A percentile compares a stretch with the other conserved stretches of the same genome.
Conservation (phyloP, 148 eudicot species). For the Rheum nobile region DNA sequence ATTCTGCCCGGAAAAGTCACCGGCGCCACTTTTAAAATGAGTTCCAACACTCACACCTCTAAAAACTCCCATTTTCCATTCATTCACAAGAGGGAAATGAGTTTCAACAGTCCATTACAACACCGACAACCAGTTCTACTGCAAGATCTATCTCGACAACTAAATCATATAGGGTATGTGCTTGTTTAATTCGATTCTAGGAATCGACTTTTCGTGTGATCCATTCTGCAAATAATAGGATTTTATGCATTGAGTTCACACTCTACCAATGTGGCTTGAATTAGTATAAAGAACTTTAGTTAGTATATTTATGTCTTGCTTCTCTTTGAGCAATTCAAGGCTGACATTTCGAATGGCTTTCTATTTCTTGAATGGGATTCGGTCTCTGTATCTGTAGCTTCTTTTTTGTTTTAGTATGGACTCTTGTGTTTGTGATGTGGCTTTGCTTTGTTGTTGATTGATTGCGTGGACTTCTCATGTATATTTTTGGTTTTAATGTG, state of each 20-base stretch:
- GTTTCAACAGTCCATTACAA: conserved; percentile 34
- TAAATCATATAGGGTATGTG: conserved; percentile 72
- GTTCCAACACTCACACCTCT: conserved; percentile 99
- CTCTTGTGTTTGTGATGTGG: too few relatives aligned
- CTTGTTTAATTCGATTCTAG: not conserved
- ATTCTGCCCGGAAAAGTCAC: too few relatives aligned
- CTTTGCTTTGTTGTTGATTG: too few relatives aligned
- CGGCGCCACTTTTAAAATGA: too few relatives aligned
- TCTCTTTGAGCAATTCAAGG: not conserved
- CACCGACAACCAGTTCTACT: conserved; percentile 51
- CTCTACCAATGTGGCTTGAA: not conserved
- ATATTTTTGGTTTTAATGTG: too few relatives aligned
- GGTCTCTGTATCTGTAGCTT: too few relatives aligned
- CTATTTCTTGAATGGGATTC: too few relatives aligned
- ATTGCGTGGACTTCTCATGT: too few relatives aligned
- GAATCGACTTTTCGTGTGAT: too few relatives aligned
- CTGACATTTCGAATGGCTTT: not conserved
- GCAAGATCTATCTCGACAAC: conserved; percentile 55
- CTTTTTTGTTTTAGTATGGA: too few relatives aligned
- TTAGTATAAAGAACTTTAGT: not conserved
- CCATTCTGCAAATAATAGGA: too few relatives aligned
- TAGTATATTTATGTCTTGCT: not conserved
- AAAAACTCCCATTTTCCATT: conserved; percentile 76
- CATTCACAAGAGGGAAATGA: conserved; percentile 56
- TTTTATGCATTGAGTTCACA: too few relatives aligned